These are phyloP conservation scores for Dipteronia sinensis DNA, from an alignment of 345 rosid genomes.

Conservation along the genomic window DNA sequence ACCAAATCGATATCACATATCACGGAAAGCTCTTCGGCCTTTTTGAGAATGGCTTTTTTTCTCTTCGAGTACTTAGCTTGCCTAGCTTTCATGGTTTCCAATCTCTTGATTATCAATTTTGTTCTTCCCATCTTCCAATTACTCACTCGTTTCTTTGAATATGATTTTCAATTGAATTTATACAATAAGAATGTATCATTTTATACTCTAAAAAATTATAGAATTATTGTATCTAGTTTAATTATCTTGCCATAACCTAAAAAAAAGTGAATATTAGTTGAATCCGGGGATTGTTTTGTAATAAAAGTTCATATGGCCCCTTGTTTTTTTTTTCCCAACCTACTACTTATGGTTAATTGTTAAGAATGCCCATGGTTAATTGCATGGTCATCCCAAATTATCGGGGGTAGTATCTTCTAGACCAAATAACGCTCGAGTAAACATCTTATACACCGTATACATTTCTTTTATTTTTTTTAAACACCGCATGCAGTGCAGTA, in stretches of 20 bases:
- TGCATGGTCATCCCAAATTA: too few relatives aligned
- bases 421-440: too few relatives aligned
- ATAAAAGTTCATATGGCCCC: not conserved
- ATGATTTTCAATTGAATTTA: too few relatives aligned
- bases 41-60: constrained; percentile 41
- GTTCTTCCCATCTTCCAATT: constrained; percentile 40
- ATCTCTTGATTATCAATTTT: constrained; percentile 28
- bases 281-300: not conserved
- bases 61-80: constrained; percentile 51
- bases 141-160: too few relatives aligned
- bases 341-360: not conserved
- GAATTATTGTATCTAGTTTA: not conserved
- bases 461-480: too few relatives aligned
- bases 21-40: constrained; percentile 34
- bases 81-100: constrained; percentile 34
- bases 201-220: not conserved
- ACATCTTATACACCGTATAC: too few relatives aligned
- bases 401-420: too few relatives aligned
- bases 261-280: not conserved
- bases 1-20: constrained; percentile 38
- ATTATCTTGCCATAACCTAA: not conserved
- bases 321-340: not conserved
- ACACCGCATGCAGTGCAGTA: too few relatives aligned
- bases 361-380: too few relatives aligned
- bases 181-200: not conserved